Percentiles rank a stretch among this genome's conserved stretches.
Evolutionary conservation across 345 rosid species (phyloP).

Genomic region (Fremontodendron californicum): DNA sequence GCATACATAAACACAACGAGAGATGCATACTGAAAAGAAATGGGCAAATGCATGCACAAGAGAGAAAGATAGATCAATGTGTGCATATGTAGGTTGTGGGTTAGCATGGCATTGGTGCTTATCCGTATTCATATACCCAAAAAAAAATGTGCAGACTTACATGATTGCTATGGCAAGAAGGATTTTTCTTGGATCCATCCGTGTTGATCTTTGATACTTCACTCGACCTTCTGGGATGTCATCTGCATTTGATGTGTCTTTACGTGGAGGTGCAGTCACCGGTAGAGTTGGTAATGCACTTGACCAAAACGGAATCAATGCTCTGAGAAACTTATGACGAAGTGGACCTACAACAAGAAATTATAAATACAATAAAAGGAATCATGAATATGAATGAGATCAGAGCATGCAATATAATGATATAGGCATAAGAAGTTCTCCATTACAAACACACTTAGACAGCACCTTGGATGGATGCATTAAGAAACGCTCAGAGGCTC

Average conservation of each 20-base stretch:
- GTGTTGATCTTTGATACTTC: slow-evolving; percentile 64
- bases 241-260: slow-evolving; percentile 59
- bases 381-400: not conserved
- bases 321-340: slow-evolving; percentile 83
- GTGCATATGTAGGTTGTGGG: too few relatives aligned
- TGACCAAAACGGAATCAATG: slow-evolving; percentile 97
- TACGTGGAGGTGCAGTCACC: slow-evolving; percentile 91
- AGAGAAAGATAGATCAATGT: not conserved
- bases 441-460: not conserved
- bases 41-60: not conserved
- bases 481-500: not conserved
- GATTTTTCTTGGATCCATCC: slow-evolving; percentile 85
- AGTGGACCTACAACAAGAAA: slow-evolving; percentile 58
- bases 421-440: not conserved
- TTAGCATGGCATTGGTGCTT: not conserved
- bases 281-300: slow-evolving; percentile 94
- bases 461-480: not conserved
- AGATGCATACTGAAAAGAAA: not conserved
- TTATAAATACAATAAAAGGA: not conserved
- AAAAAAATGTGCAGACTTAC: slow-evolving; percentile 14
- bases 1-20: not conserved
- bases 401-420: not conserved
- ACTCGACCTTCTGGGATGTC: slow-evolving; percentile 61
- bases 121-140: not conserved
- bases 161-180: slow-evolving; percentile 74